Conservation (phyloP, 257 asterid species). For the Jacaranda copaia region DNA sequence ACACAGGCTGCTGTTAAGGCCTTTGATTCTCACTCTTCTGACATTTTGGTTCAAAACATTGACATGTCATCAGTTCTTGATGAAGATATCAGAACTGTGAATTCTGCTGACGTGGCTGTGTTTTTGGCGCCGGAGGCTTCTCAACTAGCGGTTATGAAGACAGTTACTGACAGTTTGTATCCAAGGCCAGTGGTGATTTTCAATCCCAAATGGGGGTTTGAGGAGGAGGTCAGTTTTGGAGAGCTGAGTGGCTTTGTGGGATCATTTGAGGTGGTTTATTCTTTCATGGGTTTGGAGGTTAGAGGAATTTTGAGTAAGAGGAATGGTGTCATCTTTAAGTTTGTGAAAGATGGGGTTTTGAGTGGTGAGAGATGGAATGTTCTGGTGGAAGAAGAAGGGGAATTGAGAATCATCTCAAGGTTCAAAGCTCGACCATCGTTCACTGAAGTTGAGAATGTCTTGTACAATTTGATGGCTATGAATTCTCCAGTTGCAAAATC, state of each 20-base stretch:
- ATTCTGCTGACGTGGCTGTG: constrained; percentile 68
- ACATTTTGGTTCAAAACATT: constrained; percentile 52
- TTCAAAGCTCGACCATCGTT: constrained; percentile 70
- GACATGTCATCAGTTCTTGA: constrained; percentile 53
- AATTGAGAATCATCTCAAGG: constrained; percentile 62
- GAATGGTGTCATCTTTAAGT: constrained; percentile 80
- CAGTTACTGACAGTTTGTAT: constrained; percentile 52
- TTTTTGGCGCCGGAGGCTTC: constrained; percentile 68
- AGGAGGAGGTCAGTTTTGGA: constrained; percentile 69
- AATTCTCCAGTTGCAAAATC: constrained; percentile 89
- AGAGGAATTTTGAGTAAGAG: constrained; percentile 75
- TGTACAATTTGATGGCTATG: constrained; percentile 86
- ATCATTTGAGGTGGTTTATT: constrained; percentile 81
- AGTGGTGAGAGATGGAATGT: constrained; percentile 88
- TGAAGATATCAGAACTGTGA: constrained; percentile 47
- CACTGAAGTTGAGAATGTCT: constrained; percentile 71
- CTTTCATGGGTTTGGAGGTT: constrained; percentile 89
- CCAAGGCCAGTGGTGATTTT: constrained; percentile 83
- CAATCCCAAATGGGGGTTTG: constrained; percentile 84
- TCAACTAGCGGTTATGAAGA: constrained; percentile 58
- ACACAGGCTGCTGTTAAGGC: constrained; percentile 58
- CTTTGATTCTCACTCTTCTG: constrained; percentile 55
- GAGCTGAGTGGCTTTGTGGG: constrained; percentile 67
- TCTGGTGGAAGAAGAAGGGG: constrained; percentile 76
- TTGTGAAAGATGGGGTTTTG: constrained; percentile 74